Base-by-base conservation (phyloP, 192 early-diverging fungal genomes). In the Gonapodya sp. region DNA sequence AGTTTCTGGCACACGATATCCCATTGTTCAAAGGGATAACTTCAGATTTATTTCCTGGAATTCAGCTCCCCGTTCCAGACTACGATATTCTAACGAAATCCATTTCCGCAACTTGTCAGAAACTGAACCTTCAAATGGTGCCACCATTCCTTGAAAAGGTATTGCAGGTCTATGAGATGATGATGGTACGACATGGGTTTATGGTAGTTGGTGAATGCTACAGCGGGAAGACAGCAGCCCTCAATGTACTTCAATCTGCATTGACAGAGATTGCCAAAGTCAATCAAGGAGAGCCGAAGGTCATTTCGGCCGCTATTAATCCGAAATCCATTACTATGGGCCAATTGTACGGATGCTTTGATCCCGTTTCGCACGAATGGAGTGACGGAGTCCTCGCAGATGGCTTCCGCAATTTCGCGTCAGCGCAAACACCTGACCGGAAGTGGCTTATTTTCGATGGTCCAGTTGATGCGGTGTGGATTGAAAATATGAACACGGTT, bases 251-350 rank as follows among this genome's bases (percentile, higher is more conserved):
- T 36, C 89, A 91, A 84, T 78, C 75, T 31, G 85, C 89, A 0
- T 79, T 91, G 24, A 85, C 84, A 0, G 89, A 91, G 77, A 86
- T 90, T 73, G 85, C 83, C 79, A 87, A 87, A 81, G 80, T 78
- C 30, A 79, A 83, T 2, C 85, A 86, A 0, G 79, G 64, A 0
- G 89, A 90, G 81, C 85, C 85, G 14, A 91, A 89, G 80, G 89
- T 91, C 8, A 35, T 87, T 18, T 84, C 84, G 0, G 81, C 80
- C 36, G 83, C 87, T 16, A 73, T 91, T 1, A 91, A 91, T 81
- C 89, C 89, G 30, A 91, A 91, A 80, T 91, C 89, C 24, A 91
- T 91, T 64, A 91, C 89, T 0, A 91, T 91, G 89, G 89, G 89
- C 32, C 89, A 91, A 79, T 85, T 91, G 8, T 91, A 91, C 80